Evolutionary conservation across 176 grass and related monocot species (phyloP).

Genomic region (maize (Zea mays)): Zm-B73-REFERENCE-NAM-5.0 NC_050102.1:159922501-159923000

Average conservation of each 20-base stretch:
- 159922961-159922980: conserved; percentile 11
- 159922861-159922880: conserved; percentile 50
- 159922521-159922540: conserved; percentile 74
- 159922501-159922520: conserved; percentile 45
- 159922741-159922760: neutral
- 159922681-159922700: neutral
- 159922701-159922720: conserved; percentile 11
- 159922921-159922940: conserved; percentile 9
- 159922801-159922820: conserved; percentile 95
- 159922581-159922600: conserved; percentile 63
- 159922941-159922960: conserved; percentile 20
- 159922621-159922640: conserved; percentile 3
- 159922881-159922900: conserved; percentile 42
- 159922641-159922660: neutral
- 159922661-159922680: conserved; percentile 25
- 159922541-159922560: conserved; percentile 83
- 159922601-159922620: conserved; percentile 23
- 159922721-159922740: conserved; percentile 23
- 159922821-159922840: conserved; percentile 96
- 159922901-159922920: conserved; percentile 20
- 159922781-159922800: conserved; percentile 24
- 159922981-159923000: conserved; percentile 27
- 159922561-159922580: conserved; percentile 92
- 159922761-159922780: neutral
- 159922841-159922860: conserved; percentile 79